Evolutionary conservation across 2,329 filamentous ascomycete genomes (phyloP), one percentile per base, ranked within the genome.

Genomic region (Cadophora luteo-olivacea): DNA sequence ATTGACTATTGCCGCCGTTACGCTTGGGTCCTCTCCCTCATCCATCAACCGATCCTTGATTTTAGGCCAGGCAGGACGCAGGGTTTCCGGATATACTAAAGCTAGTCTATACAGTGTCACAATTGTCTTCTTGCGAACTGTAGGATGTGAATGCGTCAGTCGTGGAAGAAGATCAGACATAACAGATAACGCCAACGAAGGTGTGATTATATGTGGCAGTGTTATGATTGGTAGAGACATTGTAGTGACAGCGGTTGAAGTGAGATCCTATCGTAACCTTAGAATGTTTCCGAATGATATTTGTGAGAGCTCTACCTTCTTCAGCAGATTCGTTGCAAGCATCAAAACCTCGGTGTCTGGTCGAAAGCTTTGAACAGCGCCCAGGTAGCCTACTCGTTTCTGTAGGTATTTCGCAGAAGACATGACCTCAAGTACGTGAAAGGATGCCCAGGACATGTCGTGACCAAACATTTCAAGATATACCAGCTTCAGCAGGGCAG

Each of bases 391-490:
- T 55, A 97, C 93, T 72, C 95, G 88, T 82, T 99, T 99, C 81
- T 97, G 95, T 74, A 94, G 87, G 80, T 97, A 97, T 79, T 97
- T 98, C 60, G 91, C 86, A 49, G 93, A 97, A 48, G 94, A 97
- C 96, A 99, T 99, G 82, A 99, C 96, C 82, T 99, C 96, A 60
- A 99, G 90, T 64, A 98, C 95, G 79, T 99, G 93, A 82, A 99
- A 99, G 14, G 94, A 94, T 4, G 96, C 96, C 96, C 96, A 99
- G 3, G 95, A 97, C 96, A 99, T 99, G 81, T 98, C 96, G 79
- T 98, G 92, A 16, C 96, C 96, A 75, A 98, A 94, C 96, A 99
- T 99, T 80, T 99, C 96, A 73, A 99, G 88, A 80, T 99, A 99
- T 64, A 97, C 91, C 75, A 99, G 87, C 84, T 99, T 99, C 77